A percentile compares a stretch with the other conserved stretches of the same genome.
These are phyloP conservation scores for Botrytis elliptica DNA, from an alignment of 2,329 filamentous ascomycete genomes.

Conservation along the genomic window DNA sequence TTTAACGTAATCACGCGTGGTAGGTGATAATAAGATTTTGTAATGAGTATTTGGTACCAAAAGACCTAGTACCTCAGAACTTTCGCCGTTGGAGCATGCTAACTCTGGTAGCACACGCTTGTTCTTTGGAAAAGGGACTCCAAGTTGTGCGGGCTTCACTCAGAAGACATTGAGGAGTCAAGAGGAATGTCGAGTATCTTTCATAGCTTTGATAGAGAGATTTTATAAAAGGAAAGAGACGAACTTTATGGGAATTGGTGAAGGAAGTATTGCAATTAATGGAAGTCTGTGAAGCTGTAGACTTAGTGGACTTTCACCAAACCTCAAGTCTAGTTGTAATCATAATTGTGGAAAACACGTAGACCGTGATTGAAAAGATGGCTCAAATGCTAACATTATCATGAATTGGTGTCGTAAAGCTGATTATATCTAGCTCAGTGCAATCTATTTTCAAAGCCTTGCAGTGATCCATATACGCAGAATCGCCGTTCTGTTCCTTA, in stretches of 20 bases:
- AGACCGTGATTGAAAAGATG: background rate
- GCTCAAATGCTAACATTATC: background rate
- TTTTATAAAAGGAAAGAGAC: too few species aligned
- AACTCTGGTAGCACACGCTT: background rate
- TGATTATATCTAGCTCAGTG: background rate
- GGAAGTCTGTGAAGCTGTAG: too few species aligned
- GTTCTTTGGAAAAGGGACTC: background rate
- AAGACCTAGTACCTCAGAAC: background rate
- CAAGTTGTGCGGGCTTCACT: background rate
- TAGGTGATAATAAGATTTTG: background rate
- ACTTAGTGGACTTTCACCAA: background rate
- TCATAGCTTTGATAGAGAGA: background rate
- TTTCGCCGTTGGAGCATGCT: background rate
- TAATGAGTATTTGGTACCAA: background rate
- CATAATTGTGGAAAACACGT: background rate
- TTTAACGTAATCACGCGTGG: background rate
- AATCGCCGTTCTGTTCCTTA: background rate
- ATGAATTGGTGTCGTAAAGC: background rate
- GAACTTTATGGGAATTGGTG: too few species aligned
- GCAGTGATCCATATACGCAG: background rate
- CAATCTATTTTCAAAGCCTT: background rate
- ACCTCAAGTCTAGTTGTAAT: background rate
- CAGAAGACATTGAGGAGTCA: rapidly evolving
- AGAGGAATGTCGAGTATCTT: rapidly evolving
- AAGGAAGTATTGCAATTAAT: too few species aligned